Percentiles rank a stretch among this genome's conserved stretches.
Conservation (phyloP, 352 stramenopile species). For the Saprolegnia parasitica region DNA sequence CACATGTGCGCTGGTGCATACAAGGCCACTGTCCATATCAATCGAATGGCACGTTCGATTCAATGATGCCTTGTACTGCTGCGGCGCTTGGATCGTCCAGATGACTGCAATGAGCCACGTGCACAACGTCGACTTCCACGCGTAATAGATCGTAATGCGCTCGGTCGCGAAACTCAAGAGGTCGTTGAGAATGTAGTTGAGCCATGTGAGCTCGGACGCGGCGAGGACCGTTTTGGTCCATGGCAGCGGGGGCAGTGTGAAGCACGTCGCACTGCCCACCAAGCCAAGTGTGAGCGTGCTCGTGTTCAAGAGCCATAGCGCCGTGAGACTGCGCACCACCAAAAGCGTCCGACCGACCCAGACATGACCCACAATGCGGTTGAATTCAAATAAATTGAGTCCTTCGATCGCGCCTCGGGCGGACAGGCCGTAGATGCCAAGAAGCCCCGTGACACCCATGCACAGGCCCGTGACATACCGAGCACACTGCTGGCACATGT, state of each 20-base stretch:
- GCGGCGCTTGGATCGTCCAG: not conserved
- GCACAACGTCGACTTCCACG: not conserved
- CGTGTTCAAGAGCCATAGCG: conserved; percentile 5
- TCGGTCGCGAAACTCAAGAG: not conserved
- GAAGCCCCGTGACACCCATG: not conserved
- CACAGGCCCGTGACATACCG: conserved; percentile 10
- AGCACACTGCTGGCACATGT: not conserved
- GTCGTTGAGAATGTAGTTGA: conserved; percentile 6
- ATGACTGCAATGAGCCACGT: not conserved
- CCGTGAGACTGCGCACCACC: conserved; percentile 17
- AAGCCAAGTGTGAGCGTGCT: not conserved
- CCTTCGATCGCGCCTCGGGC: conserved; percentile 2
- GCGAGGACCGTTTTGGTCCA: not conserved
- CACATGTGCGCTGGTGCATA: not conserved
- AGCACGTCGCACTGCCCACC: not conserved
- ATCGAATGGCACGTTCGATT: not conserved
- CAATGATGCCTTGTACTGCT: not conserved
- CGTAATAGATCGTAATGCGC: not conserved
- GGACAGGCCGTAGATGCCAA: not conserved
- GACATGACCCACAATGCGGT: conserved; percentile 16
- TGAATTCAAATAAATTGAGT: conserved; percentile 21
- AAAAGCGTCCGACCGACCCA: conserved; percentile 22
- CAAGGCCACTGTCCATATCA: not conserved
- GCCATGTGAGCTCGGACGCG: not conserved
- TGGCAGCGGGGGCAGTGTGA: not conserved